Conservation (phyloP, 441 rosid species). For the Brassica balearica region DNA sequence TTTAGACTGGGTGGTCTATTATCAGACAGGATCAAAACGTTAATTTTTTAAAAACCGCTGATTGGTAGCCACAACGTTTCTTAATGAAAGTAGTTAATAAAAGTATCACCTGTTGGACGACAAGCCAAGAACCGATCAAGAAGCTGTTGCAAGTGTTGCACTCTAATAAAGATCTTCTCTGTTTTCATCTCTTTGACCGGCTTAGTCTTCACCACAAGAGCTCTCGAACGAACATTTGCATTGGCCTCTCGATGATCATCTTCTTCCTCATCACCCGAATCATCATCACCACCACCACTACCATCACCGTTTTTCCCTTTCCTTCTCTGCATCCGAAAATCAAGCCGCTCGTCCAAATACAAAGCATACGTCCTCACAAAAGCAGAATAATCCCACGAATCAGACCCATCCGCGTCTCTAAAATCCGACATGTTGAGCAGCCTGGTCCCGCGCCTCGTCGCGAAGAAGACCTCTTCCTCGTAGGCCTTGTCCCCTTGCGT, state of each 20-base stretch:
- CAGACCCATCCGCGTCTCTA: slow-evolving; percentile 53
- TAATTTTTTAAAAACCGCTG: too few relatives aligned
- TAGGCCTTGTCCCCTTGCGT: slow-evolving; percentile 66
- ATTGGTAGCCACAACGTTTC: not conserved
- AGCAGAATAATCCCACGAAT: slow-evolving; percentile 81
- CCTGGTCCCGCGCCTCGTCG: slow-evolving; percentile 78
- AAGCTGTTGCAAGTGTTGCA: slow-evolving; percentile 71
- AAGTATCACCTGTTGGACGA: slow-evolving; percentile 74
- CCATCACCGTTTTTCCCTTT: slow-evolving; percentile 53
- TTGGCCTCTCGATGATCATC: slow-evolving; percentile 4
- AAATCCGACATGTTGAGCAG: slow-evolving; percentile 83
- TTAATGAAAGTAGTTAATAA: not conserved
- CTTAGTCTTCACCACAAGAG: slow-evolving; percentile 39
- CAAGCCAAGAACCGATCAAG: slow-evolving; percentile 84
- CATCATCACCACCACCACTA: slow-evolving; percentile 50
- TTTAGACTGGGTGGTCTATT: not conserved
- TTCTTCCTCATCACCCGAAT: slow-evolving; percentile 38
- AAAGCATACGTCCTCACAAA: slow-evolving; percentile 75
- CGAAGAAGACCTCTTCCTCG: slow-evolving; percentile 81
- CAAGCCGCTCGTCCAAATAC: slow-evolving; percentile 78
- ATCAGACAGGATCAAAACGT: not conserved
- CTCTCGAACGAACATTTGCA: not conserved
- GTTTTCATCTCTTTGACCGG: slow-evolving; percentile 60
- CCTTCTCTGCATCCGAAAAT: slow-evolving; percentile 62
- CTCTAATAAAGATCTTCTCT: slow-evolving; percentile 53